These are phyloP conservation scores for Microbotryum saponariae DNA, from an alignment of 1,284 basidiomycete species.

Conservation along the genomic window DNA sequence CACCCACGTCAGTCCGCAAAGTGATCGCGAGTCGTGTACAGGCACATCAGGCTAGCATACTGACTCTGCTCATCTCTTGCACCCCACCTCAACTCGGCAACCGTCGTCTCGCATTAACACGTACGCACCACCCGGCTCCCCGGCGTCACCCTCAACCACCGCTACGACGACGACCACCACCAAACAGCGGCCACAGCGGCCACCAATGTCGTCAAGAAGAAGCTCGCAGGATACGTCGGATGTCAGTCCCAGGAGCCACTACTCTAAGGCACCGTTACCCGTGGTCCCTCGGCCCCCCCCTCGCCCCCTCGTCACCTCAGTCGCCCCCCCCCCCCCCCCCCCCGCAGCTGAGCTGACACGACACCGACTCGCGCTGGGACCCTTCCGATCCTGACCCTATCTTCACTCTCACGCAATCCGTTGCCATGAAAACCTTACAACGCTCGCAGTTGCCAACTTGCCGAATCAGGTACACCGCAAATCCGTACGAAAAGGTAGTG, in stretches of 20 bases:
- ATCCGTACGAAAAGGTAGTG: constrained; percentile 58
- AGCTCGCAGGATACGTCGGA: constrained; percentile 71
- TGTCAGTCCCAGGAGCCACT: constrained; percentile 27
- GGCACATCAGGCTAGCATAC: too few species aligned
- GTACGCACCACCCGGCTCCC: neutral
- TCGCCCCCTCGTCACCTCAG: neutral
- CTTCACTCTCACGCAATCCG: neutral
- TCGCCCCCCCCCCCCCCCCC: neutral
- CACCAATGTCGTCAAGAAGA: constrained; percentile 67
- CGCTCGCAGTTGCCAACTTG: constrained; percentile 62
- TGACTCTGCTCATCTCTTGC: neutral
- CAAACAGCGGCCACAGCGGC: constrained; percentile 4
- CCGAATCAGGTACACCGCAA: constrained; percentile 97
- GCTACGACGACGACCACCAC: neutral
- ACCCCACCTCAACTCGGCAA: neutral
- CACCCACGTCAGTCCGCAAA: too few species aligned
- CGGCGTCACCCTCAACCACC: neutral
- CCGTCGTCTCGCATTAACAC: neutral
- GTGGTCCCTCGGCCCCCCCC: neutral
- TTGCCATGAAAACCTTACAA: constrained; percentile 38
- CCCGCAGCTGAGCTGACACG: too few species aligned
- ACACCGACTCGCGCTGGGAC: too few species aligned
- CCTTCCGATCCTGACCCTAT: neutral
- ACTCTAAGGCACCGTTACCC: too few species aligned
- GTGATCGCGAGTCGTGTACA: too few species aligned